phyloP scores from a whole-genome alignment of 2,329 filamentous ascomycete species.

The Ophiostoma fasciatum region DNA sequence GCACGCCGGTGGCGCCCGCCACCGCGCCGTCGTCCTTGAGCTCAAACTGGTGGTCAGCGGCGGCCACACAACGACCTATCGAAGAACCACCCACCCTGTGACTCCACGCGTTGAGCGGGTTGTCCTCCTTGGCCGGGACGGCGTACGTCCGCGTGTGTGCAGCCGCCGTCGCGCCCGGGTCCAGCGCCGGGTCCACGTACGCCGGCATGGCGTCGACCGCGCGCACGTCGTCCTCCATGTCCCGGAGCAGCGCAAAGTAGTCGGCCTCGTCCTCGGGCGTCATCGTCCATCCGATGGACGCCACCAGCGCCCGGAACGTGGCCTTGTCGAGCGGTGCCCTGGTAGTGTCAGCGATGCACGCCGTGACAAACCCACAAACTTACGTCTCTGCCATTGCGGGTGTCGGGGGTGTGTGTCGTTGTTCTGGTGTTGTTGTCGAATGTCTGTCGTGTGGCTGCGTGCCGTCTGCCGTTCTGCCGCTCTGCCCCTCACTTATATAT shows the following conservation, averaged over 20 bases:
- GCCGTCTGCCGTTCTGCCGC: too few relatives aligned
- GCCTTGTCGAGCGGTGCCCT: conserved; percentile 7
- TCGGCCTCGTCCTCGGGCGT: conserved; percentile 14
- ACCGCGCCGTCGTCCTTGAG: conserved; percentile 11
- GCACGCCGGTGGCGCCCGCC: conserved; percentile 25
- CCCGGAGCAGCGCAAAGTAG: conserved; percentile 16
- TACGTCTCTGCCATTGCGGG: too few relatives aligned
- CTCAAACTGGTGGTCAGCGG: conserved; percentile 11
- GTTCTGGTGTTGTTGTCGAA: too few relatives aligned
- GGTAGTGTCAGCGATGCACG: not conserved
- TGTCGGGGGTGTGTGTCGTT: too few relatives aligned
- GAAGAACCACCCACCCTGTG: conserved; percentile 9
- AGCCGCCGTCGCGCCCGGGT: conserved; percentile 7
- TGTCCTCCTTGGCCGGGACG: conserved; percentile 13
- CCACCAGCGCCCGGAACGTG: conserved; percentile 7
- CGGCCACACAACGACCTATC: not conserved
- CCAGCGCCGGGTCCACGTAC: conserved; percentile 15
- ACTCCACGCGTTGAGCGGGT: conserved; percentile 21
- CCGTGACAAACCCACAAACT: too few relatives aligned
- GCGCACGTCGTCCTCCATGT: conserved; percentile 16
- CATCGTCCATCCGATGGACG: conserved; percentile 10
- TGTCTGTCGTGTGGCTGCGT: too few relatives aligned
- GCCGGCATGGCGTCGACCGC: conserved; percentile 15
- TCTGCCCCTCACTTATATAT: too few relatives aligned
- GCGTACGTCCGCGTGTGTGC: conserved; percentile 11